These are phyloP conservation scores for Phalaenopsis aphrodite DNA, from an alignment of 106 monocot genomes.

Conservation along the genomic window DNA sequence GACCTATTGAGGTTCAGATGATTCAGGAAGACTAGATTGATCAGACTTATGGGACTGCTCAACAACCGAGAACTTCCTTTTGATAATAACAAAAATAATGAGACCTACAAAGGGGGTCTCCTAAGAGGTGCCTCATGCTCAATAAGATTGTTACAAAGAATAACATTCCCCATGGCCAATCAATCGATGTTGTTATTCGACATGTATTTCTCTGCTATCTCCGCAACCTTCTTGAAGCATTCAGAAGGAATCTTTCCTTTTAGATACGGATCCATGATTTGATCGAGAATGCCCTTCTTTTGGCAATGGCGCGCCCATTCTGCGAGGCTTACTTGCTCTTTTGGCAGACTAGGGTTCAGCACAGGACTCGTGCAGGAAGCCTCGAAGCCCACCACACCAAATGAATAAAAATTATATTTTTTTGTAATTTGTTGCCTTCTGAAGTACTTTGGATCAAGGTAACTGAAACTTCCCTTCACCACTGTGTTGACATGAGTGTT, in stretches of 20 bases:
- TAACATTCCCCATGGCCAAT: conserved; percentile 57
- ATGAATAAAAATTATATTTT: conserved; percentile 21
- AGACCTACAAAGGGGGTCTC: too few relatives aligned
- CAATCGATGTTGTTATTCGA: conserved; percentile 41
- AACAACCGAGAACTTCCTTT: too few relatives aligned
- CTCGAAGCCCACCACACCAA: conserved; percentile 18
- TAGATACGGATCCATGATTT: conserved; percentile 42
- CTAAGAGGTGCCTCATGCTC: too few relatives aligned
- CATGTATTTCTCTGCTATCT: conserved; percentile 52
- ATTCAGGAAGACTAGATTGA: too few relatives aligned
- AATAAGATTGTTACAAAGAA: too few relatives aligned
- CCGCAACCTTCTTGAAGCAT: conserved; percentile 49
- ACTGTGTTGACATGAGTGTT: conserved; percentile 59
- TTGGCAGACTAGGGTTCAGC: conserved; percentile 31
- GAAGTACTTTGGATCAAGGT: conserved; percentile 23
- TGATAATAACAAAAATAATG: too few relatives aligned
- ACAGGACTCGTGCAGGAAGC: conserved; percentile 21
- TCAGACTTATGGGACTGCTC: too few relatives aligned
- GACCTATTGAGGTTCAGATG: too few relatives aligned
- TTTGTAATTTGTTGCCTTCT: conserved; percentile 17
- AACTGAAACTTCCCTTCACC: conserved; percentile 27
- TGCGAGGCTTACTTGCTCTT: conserved; percentile 49
- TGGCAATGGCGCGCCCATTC: conserved; percentile 5
- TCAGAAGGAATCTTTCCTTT: conserved; percentile 39
- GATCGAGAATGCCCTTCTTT: conserved; percentile 40